Conservation (phyloP, 2,329 filamentous ascomycete genomes). For the Stemphylium lycopersici region DNA sequence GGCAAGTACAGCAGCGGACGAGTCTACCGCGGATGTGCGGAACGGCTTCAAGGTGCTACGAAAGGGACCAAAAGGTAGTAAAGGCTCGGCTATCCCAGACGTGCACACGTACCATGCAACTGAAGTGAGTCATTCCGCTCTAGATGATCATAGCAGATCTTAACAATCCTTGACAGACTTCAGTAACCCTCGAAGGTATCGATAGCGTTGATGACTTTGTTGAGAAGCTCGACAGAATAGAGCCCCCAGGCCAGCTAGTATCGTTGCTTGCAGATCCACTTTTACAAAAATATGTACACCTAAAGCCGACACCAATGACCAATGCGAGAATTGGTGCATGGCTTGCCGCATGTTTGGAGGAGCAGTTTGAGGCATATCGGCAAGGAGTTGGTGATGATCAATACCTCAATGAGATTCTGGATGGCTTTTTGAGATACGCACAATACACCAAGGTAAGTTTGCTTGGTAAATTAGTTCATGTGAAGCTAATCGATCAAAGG, state of each 20-base stretch:
- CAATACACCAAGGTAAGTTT: slow-evolving; percentile 43
- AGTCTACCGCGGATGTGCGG: slow-evolving; percentile 49
- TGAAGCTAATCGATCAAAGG: slow-evolving; percentile 29
- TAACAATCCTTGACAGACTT: slow-evolving; percentile 34
- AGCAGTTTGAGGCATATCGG: slow-evolving; percentile 37
- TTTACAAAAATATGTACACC: slow-evolving; percentile 74
- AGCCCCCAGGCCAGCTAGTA: slow-evolving; percentile 81
- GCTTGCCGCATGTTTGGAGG: slow-evolving; percentile 47
- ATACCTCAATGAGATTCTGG: slow-evolving; percentile 40
- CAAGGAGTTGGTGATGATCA: slow-evolving; percentile 20
- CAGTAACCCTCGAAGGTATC: slow-evolving; percentile 73
- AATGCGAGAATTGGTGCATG: slow-evolving; percentile 45
- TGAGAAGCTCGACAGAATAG: slow-evolving; percentile 75
- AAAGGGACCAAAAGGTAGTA: slow-evolving; percentile 57
- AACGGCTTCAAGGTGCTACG: slow-evolving; percentile 69
- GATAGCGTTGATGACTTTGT: slow-evolving; percentile 73
- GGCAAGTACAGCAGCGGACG: slow-evolving; percentile 52
- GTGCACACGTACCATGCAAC: slow-evolving; percentile 77
- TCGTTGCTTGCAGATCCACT: slow-evolving; percentile 77
- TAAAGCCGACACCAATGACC: slow-evolving; percentile 48
- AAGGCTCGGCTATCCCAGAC: slow-evolving; percentile 62
- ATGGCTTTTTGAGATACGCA: slow-evolving; percentile 41
- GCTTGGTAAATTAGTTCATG: too few relatives aligned
- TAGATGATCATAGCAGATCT: neutral
- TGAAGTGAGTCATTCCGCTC: slow-evolving; percentile 54